Evolutionary conservation across 2,329 filamentous ascomycete species (phyloP), one percentile per base, ranked within the genome.

Genomic region (Aureobasidium pullulans): DNA sequence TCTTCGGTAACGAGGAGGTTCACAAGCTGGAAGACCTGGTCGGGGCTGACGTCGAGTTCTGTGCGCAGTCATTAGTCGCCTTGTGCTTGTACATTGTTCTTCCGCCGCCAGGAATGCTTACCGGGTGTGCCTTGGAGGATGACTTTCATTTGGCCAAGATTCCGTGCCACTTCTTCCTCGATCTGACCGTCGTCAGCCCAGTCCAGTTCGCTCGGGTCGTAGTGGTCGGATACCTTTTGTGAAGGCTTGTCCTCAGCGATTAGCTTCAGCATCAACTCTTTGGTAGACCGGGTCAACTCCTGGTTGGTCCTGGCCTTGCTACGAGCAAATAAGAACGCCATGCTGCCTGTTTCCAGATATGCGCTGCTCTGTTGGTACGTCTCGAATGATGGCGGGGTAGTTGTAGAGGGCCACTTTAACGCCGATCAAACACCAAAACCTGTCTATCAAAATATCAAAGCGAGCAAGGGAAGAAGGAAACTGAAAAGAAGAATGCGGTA

Each of bases 51-150:
- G 73, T 96, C 92, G 67, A 85, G 81, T 73, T 99, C 94, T 95
- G 71, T 10, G 19, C 16, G 16, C 23, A 34, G 6, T 37, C 6
- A 40, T 53, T 13, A 59, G 44, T 36, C 36, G 34, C 7, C 29
- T 5, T 44, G 37, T 29, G 10, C 44, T 34, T 19, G 37, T 15
- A 7, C 29, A n/a, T 16, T 19, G 31, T 9, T 19, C 19, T 15
- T 11, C n/a, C 13, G 23, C 32, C 13, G 6, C 11, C 2, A 13
- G 2, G 16, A 29, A 23, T n/a, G 28, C 54, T 23, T 80, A 95
- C 91, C 91, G 75, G 90, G 89, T 62, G 91, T 96, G 65, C 93
- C 94, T 79, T 97, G 93, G 13, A 99, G 84, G 61, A 94, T 85
- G 64, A 91, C 78, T 74, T 97, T 97, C 87, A 97, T 96, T 73